Evolutionary conservation across 2,329 filamentous ascomycete species (phyloP).

Genomic region (Hypoxylon sp.): DNA sequence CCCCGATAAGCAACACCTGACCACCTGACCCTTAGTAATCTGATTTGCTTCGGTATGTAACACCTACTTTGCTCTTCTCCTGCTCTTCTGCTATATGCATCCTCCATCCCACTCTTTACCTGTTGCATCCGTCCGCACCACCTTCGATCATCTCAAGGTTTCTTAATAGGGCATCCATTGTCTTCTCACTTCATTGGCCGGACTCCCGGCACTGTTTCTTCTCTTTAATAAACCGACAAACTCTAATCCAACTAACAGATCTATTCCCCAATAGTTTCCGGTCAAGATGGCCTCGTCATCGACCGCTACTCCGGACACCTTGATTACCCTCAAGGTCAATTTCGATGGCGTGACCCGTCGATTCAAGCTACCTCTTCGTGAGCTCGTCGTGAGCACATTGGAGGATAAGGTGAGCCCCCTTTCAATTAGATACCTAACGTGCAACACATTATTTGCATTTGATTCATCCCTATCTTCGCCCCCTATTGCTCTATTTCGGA

Average conservation of each 20-base stretch:
- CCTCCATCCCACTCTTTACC: constrained; percentile 16
- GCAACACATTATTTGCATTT: neutral
- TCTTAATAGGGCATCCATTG: constrained; percentile 8
- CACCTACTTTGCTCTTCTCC: constrained; percentile 2
- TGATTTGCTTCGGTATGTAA: constrained; percentile 34
- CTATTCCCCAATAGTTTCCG: constrained; percentile 24
- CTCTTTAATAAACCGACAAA: constrained; percentile 1
- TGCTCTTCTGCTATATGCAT: constrained; percentile 22
- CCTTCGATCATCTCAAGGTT: constrained; percentile 16
- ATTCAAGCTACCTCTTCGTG: constrained; percentile 90
- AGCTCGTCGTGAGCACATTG: constrained; percentile 80
- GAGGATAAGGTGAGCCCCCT: constrained; percentile 82
- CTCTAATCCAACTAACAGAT: constrained; percentile 17
- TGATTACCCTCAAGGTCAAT: constrained; percentile 88
- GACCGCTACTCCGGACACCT: constrained; percentile 70
- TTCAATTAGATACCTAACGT: constrained; percentile 25
- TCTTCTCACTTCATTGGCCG: constrained; percentile 13
- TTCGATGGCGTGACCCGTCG: constrained; percentile 82
- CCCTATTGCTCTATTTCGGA: constrained; percentile 23
- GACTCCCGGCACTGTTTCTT: constrained; percentile 4
- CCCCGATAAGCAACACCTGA: constrained; percentile 37
- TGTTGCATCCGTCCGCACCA: constrained; percentile 14
- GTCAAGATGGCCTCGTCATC: constrained; percentile 57
- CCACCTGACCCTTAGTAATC: constrained; percentile 42
- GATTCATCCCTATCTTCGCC: constrained; percentile 27